These are phyloP conservation scores for Malus hybrid DNA, from an alignment of 331 rosid species.

Conservation along the genomic window DNA sequence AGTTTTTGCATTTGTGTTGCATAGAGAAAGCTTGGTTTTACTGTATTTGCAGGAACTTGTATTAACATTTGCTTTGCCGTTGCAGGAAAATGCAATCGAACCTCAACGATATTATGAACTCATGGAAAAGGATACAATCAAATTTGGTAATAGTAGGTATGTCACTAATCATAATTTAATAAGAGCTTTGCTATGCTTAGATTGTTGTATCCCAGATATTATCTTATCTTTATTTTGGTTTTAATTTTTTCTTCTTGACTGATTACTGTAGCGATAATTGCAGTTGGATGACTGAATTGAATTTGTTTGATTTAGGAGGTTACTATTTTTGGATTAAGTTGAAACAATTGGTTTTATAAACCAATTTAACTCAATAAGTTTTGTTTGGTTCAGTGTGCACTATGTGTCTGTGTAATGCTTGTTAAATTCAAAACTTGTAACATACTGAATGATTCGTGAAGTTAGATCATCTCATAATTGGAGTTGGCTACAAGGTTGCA, in stretches of 20 bases:
- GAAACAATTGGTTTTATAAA: background rate
- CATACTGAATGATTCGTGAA: background rate
- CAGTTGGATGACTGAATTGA: background rate
- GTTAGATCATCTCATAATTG: background rate
- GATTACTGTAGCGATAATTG: background rate
- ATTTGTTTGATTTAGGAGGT: background rate
- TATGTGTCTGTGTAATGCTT: background rate
- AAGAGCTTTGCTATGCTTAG: background rate
- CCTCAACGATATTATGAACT: conserved; percentile 95
- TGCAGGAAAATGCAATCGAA: conserved; percentile 84
- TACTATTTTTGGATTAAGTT: background rate
- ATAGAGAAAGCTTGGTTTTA: background rate
- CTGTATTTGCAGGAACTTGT: conserved; percentile 2
- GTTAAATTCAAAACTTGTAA: background rate
- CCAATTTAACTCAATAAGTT: background rate
- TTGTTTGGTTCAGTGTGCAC: background rate
- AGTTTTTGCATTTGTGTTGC: conserved; percentile 4
- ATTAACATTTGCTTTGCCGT: conserved; percentile 12
- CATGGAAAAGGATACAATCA: conserved; percentile 76
- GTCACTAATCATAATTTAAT: conserved; percentile 18
- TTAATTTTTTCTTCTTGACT: background rate
- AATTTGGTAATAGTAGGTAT: conserved; percentile 92
- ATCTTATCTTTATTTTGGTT: background rate
- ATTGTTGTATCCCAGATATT: background rate
- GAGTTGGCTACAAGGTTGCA: background rate